Percentiles rank a stretch among this genome's conserved stretches.
phyloP scores from a whole-genome alignment of 441 rosid species.

The Aleurites moluccanus region DNA sequence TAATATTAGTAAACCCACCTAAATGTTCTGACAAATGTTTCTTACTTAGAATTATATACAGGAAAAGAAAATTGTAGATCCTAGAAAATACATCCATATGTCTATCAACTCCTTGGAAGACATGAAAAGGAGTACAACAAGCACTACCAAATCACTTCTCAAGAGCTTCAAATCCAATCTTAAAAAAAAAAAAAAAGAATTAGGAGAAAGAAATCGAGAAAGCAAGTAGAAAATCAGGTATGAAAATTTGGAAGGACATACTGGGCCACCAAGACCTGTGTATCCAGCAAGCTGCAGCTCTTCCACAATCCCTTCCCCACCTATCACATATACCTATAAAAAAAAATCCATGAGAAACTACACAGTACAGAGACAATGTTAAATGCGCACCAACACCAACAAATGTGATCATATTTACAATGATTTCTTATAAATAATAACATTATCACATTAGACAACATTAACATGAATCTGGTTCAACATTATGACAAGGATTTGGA shows the following conservation, averaged over 20 bases:
- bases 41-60: too few species aligned
- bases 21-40: background rate
- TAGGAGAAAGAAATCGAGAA: background rate
- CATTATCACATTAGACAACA: background rate
- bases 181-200: background rate
- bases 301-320: constrained; percentile 89
- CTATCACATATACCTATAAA: constrained; percentile 80
- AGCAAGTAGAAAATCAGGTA: background rate
- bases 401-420: background rate
- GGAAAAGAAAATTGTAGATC: background rate
- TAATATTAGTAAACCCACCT: background rate
- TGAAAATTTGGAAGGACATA: constrained; percentile 29
- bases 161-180: constrained; percentile 36
- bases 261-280: constrained; percentile 91
- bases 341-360: background rate
- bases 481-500: background rate
- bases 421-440: background rate
- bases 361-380: background rate
- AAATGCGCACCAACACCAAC: background rate
- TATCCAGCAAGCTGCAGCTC: constrained; percentile 94
- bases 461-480: background rate
- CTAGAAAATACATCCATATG: background rate
- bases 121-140: background rate
- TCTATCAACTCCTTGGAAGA: background rate
- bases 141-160: background rate